Conservation (phyloP, 495 filamentous ascomycete genomes). For the Aspergillus taichungensis region DNA sequence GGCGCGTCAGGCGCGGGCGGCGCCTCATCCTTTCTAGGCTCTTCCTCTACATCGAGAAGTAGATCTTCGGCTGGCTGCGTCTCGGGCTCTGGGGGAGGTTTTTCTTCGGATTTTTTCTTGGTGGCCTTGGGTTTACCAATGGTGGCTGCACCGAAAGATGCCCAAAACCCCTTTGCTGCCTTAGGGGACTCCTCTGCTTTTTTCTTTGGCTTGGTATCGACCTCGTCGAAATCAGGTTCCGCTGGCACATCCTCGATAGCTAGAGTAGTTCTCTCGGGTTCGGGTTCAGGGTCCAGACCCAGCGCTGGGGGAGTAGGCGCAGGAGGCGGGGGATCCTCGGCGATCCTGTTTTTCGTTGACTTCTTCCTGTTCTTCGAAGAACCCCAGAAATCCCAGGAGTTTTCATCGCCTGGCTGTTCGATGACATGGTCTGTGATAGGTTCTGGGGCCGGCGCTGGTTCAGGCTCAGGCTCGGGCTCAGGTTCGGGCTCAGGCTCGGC, state of each 20-base stretch:
- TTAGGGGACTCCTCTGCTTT: conserved; percentile 30
- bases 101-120: conserved; percentile 30
- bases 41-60: conserved; percentile 26
- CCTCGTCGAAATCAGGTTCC: conserved; percentile 32
- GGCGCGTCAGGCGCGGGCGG: conserved; percentile 23
- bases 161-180: conserved; percentile 40
- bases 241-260: conserved; percentile 17
- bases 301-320: conserved; percentile 44
- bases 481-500: conserved; percentile 8
- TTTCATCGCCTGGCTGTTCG: conserved; percentile 21
- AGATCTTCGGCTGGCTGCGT: conserved; percentile 21
- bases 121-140: conserved; percentile 26
- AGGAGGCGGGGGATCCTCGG: conserved; percentile 40
- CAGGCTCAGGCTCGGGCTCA: conserved; percentile 12
- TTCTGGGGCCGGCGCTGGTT: conserved; percentile 2
- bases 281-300: conserved; percentile 36
- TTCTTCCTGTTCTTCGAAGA: conserved; percentile 39
- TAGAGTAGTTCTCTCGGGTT: conserved; percentile 22
- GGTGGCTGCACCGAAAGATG: conserved; percentile 29
- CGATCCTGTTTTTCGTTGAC: conserved; percentile 29
- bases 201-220: conserved; percentile 28
- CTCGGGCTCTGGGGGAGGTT: conserved; percentile 23
- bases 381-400: conserved; percentile 30
- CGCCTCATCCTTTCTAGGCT: conserved; percentile 17
- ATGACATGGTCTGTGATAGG: not conserved